phyloP scores from a whole-genome alignment of 148 eudicot species.

The Nepenthes mirabilis region DNA sequence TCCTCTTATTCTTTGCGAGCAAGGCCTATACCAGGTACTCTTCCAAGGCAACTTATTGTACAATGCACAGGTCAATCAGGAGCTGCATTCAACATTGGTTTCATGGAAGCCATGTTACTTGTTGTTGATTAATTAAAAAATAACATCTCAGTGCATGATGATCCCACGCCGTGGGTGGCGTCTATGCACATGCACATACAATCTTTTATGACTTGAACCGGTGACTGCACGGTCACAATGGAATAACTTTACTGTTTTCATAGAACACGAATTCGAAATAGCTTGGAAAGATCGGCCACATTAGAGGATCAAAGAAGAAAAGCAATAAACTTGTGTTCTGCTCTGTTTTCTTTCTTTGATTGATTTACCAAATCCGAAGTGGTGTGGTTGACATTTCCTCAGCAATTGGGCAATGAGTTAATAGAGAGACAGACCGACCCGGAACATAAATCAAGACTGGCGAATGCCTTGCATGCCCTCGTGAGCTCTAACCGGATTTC shows the following conservation, averaged over 20 bases:
- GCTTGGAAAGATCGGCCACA: background rate
- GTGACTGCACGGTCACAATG: no score
- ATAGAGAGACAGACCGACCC: slow-evolving; percentile 63
- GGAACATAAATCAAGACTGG: slow-evolving; percentile 50
- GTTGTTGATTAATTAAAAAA: no score
- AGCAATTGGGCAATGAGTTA: slow-evolving; percentile 66
- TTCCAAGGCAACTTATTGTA: background rate
- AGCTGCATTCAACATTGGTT: no score
- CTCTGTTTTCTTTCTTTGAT: background rate
- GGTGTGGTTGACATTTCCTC: slow-evolving; percentile 4
- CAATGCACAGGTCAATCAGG: no score
- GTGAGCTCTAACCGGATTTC: slow-evolving; percentile 57
- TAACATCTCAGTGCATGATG: no score
- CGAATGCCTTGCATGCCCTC: slow-evolving; percentile 66
- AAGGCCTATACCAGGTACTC: slow-evolving; percentile 69
- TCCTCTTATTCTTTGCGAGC: slow-evolving; percentile 89
- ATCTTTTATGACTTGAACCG: no score
- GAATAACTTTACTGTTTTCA: background rate
- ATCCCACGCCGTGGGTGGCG: no score
- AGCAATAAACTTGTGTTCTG: background rate
- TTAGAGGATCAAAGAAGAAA: background rate
- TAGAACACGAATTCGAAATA: background rate
- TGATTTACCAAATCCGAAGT: background rate
- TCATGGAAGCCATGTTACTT: no score
- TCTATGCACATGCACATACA: no score